phyloP scores from a whole-genome alignment of 192 early-diverging fungal species.

The Gryganskiella cystojenkinii region DNA sequence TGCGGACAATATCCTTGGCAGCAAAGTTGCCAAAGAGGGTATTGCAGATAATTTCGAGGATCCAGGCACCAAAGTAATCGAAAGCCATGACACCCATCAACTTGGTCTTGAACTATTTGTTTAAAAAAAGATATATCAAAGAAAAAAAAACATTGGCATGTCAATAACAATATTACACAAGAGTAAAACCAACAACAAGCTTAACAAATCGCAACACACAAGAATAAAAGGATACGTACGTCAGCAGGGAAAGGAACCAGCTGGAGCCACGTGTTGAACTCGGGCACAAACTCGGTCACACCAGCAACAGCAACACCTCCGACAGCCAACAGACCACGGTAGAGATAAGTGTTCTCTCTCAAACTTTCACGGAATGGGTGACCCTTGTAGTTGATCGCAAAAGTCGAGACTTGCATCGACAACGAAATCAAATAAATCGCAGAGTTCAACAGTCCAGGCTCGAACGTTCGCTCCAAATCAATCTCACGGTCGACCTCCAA shows the following conservation, averaged over 20 bases:
- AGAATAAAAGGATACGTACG: too few relatives aligned
- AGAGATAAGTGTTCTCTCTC: conserved; percentile 92
- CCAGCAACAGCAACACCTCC: conserved; percentile 87
- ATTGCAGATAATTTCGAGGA: conserved; percentile 82
- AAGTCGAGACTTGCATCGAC: conserved; percentile 99
- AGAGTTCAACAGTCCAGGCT: conserved; percentile 95
- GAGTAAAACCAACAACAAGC: too few relatives aligned
- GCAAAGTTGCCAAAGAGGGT: conserved; percentile 90
- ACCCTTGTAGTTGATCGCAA: conserved; percentile 99
- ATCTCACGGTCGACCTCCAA: conserved; percentile 71
- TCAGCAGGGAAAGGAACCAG: conserved; percentile 90
- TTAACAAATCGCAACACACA: too few relatives aligned
- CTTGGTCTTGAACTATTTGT: conserved; percentile 89
- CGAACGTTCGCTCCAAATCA: conserved; percentile 92
- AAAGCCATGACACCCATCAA: conserved; percentile 86
- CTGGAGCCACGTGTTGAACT: conserved; percentile 91
- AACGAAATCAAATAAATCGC: conserved; percentile 95
- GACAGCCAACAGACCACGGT: conserved; percentile 88
- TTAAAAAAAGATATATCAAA: too few relatives aligned
- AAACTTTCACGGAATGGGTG: conserved; percentile 97
- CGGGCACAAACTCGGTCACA: conserved; percentile 89
- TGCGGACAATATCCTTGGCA: conserved; percentile 81
- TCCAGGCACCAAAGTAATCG: conserved; percentile 88
- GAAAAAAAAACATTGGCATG: too few relatives aligned
- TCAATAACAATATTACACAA: too few relatives aligned